These are phyloP conservation scores for Erodium maritimum DNA, from an alignment of 345 rosid genomes.

Conservation along the genomic window DNA sequence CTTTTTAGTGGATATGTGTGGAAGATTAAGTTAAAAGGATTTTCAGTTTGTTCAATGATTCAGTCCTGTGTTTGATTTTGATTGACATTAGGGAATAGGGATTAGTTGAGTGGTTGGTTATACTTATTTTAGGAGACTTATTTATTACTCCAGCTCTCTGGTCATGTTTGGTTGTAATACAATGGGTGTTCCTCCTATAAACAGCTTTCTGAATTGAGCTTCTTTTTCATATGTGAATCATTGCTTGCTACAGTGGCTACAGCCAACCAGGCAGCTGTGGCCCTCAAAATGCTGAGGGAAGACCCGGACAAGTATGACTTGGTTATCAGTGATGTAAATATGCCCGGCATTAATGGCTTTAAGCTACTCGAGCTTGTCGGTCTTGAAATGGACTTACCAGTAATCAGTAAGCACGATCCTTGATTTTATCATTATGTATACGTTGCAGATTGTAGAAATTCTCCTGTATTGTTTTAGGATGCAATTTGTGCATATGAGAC, in stretches of 20 bases:
- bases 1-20: neutral
- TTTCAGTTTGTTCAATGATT: neutral
- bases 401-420: constrained; percentile 43
- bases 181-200: neutral
- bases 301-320: constrained; percentile 40
- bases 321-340: constrained; percentile 68
- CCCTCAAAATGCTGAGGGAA: constrained; percentile 49
- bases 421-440: constrained; percentile 1
- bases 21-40: neutral
- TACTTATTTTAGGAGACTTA: no score
- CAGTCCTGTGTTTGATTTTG: neutral
- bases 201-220: neutral
- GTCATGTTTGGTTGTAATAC: neutral
- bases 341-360: constrained; percentile 82
- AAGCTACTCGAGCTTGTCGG: constrained; percentile 79
- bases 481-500: neutral
- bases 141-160: neutral
- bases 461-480: neutral
- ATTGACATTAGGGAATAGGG: neutral
- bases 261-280: constrained; percentile 45
- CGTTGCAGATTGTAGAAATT: constrained; percentile 4
- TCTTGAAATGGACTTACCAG: constrained; percentile 82
- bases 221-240: neutral
- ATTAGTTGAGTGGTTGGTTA: neutral
- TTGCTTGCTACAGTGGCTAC: constrained; percentile 37